Percentiles rank a stretch among this genome's conserved stretches.
Evolutionary conservation across 169 alveolate genomes (phyloP).

Genomic region (Eimeria zaria): DNA sequence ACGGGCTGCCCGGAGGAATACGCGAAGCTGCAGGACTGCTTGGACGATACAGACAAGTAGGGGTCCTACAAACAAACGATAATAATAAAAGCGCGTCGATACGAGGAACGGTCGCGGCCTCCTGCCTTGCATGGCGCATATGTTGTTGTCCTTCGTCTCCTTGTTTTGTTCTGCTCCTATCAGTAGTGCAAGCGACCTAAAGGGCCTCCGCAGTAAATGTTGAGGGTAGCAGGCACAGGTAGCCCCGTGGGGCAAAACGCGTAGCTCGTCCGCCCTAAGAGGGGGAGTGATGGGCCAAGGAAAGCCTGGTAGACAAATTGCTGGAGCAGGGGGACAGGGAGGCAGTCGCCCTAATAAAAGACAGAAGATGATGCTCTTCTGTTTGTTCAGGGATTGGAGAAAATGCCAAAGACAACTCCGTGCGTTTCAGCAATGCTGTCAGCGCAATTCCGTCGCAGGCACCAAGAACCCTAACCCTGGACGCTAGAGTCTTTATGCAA

Average conservation of each 20-base stretch:
- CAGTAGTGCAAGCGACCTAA: not conserved
- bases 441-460: conserved; percentile 69
- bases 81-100: not conserved
- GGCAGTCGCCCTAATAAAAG: not conserved
- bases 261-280: not conserved
- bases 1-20: conserved; percentile 67
- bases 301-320: not conserved
- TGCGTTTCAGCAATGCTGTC: conserved; percentile 57
- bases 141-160: not conserved
- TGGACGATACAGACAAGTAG: conserved; percentile 67
- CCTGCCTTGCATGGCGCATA: not conserved
- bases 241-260: not conserved
- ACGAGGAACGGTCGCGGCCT: not conserved
- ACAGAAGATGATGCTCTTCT: not conserved
- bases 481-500: not conserved
- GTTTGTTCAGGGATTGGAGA: conserved; percentile 70
- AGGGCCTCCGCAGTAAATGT: not conserved
- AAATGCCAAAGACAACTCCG: conserved; percentile 55
- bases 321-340: not conserved
- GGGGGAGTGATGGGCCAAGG: not conserved
- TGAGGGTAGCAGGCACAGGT: not conserved
- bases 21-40: conserved; percentile 51
- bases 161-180: not conserved
- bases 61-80: not conserved
- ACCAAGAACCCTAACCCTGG: not conserved